Evolutionary conservation across 345 rosid species (phyloP).

Genomic region (Firmiana major): DNA sequence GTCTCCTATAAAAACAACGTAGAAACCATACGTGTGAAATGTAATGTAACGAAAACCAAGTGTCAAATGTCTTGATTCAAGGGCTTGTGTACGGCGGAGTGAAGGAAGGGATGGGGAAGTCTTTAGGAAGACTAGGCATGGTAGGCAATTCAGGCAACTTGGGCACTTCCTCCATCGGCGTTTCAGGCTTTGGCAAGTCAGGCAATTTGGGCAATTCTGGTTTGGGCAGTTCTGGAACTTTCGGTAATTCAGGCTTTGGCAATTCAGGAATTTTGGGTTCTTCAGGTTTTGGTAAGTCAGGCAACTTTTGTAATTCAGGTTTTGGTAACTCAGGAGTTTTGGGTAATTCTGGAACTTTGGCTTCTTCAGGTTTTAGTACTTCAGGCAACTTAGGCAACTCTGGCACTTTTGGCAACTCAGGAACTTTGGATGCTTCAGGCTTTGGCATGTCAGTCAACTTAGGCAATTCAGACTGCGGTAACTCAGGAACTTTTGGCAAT

Average conservation of each 20-base stretch:
- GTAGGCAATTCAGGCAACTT: background rate
- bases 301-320: background rate
- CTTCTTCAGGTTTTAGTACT: background rate
- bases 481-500: background rate
- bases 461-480: background rate
- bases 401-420: background rate
- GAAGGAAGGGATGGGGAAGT: background rate
- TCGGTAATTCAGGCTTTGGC: background rate
- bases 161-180: background rate
- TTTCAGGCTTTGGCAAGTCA: background rate
- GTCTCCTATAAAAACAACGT: background rate
- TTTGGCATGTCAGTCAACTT: background rate
- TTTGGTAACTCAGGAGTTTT: background rate
- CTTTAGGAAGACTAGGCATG: background rate
- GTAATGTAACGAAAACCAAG: background rate
- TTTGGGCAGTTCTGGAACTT: background rate
- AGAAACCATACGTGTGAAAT: background rate
- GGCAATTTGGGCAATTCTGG: background rate
- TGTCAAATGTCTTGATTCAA: background rate
- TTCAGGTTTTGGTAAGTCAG: background rate
- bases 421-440: background rate
- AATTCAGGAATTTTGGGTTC: background rate
- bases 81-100: background rate
- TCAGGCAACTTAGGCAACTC: constrained; percentile 6
- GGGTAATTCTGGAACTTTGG: no score